Percentiles rank a stretch among this genome's conserved stretches.
These are phyloP conservation scores for Aspergillus tamarii DNA, from an alignment of 2,329 filamentous ascomycete genomes.

Conservation along the genomic window DNA sequence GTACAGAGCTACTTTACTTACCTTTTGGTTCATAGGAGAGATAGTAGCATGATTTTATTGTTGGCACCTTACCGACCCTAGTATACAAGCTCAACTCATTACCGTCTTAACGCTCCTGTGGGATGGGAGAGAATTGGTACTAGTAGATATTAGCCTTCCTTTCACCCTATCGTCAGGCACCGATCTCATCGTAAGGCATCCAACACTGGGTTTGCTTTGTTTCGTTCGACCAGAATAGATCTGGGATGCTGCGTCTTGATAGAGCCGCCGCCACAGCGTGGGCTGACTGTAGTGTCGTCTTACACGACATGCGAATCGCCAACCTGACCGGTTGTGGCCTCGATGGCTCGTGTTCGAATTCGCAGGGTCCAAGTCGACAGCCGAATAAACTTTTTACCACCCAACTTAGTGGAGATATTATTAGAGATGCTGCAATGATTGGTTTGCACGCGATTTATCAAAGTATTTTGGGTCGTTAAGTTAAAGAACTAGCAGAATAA, in stretches of 20 bases:
- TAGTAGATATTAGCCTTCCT: not conserved
- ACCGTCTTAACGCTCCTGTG: not conserved
- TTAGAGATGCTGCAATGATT: constrained; percentile 2
- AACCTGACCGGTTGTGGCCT: constrained; percentile 14
- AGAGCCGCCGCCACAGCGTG: constrained; percentile 19
- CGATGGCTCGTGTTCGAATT: constrained; percentile 17
- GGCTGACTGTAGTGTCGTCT: constrained; percentile 13
- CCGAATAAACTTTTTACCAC: constrained; percentile 6
- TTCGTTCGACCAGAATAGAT: not conserved
- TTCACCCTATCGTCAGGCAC: not conserved
- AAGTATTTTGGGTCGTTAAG: not conserved
- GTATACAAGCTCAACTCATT: not conserved
- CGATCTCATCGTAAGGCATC: not conserved
- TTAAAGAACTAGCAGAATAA: not conserved
- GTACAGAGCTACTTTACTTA: not conserved
- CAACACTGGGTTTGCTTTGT: not conserved
- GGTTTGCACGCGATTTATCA: not conserved
- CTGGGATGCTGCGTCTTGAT: not conserved
- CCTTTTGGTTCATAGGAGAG: not conserved
- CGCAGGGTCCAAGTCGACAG: not conserved
- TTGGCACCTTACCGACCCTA: not conserved
- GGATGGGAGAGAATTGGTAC: not conserved
- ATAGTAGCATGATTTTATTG: not conserved
- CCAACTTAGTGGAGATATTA: constrained; percentile 6
- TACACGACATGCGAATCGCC: constrained; percentile 9